These are phyloP conservation scores for Carex parvula DNA, from an alignment of 176 grass and related monocot genomes.

Conservation along the genomic window DNA sequence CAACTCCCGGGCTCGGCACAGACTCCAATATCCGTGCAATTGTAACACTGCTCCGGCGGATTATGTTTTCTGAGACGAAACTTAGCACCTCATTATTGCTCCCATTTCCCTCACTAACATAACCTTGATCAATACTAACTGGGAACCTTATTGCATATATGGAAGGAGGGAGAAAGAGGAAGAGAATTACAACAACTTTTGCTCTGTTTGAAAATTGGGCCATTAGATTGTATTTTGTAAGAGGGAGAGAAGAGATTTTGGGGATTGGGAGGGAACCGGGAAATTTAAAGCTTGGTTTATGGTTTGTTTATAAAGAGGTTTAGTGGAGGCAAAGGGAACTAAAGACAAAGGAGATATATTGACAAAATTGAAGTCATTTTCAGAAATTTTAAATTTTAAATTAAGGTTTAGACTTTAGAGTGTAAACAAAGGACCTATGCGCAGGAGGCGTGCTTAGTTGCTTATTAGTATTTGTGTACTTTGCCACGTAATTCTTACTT, in stretches of 20 bases:
- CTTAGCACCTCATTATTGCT: background rate
- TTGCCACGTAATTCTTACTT: too few relatives aligned
- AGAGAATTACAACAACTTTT: conserved; percentile 20
- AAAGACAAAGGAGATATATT: background rate
- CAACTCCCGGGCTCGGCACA: conserved; percentile 83
- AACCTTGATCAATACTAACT: background rate
- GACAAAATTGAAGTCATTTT: conserved; percentile 8
- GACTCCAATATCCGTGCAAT: conserved; percentile 51
- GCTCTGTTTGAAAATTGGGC: conserved; percentile 3
- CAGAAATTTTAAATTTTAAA: background rate
- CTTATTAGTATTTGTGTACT: background rate
- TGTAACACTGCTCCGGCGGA: background rate
- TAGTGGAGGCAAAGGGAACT: background rate
- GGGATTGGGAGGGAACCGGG: too few relatives aligned
- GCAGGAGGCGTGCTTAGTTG: background rate
- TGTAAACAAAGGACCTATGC: conserved; percentile 9
- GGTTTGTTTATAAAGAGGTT: conserved; percentile 3
- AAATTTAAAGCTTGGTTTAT: conserved; percentile 2
- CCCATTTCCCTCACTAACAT: background rate
- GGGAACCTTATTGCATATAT: conserved; percentile 10
- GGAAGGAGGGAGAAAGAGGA: conserved; percentile 26
- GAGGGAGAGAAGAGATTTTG: background rate
- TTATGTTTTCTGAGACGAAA: background rate
- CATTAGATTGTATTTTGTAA: background rate
- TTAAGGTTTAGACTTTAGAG: conserved; percentile 1